Conservation (phyloP, 345 rosid genomes). For the Acer yangbiense region DNA sequence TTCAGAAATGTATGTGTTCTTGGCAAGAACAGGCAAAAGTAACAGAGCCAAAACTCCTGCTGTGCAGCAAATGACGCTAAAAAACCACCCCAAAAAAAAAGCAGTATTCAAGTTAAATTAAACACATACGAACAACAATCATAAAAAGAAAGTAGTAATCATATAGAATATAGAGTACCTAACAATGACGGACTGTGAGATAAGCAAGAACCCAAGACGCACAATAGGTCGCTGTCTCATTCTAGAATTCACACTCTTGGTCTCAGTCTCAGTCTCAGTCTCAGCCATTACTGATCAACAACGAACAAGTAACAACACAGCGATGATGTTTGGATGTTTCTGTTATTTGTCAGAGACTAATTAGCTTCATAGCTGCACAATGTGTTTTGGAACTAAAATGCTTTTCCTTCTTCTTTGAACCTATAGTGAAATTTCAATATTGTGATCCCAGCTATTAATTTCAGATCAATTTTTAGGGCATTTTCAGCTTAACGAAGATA, state of each 20-base stretch:
- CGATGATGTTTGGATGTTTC: neutral
- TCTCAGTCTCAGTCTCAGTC: conserved; percentile 30
- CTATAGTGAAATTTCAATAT: neutral
- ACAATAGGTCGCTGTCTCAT: conserved; percentile 74
- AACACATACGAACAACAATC: neutral
- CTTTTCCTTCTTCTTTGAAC: neutral
- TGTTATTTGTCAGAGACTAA: neutral
- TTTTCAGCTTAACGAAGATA: too few relatives aligned
- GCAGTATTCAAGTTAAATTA: conserved; percentile 8
- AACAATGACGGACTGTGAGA: conserved; percentile 68
- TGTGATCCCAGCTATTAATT: neutral
- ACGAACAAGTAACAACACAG: neutral
- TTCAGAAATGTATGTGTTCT: conserved; percentile 95
- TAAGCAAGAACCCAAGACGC: conserved; percentile 74
- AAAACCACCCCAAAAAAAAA: conserved; percentile 10
- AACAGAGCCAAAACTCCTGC: conserved; percentile 79
- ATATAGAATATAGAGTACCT: conserved; percentile 41
- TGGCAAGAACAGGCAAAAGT: conserved; percentile 78
- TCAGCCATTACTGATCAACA: conserved; percentile 9
- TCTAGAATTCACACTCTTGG: conserved; percentile 25
- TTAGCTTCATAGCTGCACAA: neutral
- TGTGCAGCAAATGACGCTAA: conserved; percentile 71
- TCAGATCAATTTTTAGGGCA: too few relatives aligned
- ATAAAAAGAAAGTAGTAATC: neutral
- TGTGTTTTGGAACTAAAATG: too few relatives aligned